Percentiles rank a stretch among this genome's conserved stretches.
Conservation (phyloP, 352 stramenopile genomes). For the Phytopythium litorale region DNA sequence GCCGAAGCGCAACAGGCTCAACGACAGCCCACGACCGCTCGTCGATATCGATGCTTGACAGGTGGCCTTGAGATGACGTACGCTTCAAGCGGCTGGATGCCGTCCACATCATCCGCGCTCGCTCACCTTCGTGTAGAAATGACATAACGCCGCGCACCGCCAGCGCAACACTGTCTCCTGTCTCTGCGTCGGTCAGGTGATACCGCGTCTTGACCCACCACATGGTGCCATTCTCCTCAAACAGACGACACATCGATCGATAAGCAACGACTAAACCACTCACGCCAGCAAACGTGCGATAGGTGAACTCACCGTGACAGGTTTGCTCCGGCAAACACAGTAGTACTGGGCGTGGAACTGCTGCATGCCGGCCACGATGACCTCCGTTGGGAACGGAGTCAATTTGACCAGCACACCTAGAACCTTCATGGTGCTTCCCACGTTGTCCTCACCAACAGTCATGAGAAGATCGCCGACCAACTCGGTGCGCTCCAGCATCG, state of each 20-base stretch:
- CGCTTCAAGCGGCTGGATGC: neutral
- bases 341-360: neutral
- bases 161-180: neutral
- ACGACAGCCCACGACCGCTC: neutral
- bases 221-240: neutral
- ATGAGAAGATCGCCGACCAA: neutral
- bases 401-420: neutral
- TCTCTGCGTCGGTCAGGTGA: neutral
- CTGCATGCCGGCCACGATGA: neutral
- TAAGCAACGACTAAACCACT: neutral
- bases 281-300: too few species aligned
- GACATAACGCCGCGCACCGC: neutral
- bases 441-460: too few species aligned
- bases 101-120: neutral
- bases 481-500: neutral
- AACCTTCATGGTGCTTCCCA: neutral
- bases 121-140: neutral
- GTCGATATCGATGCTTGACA: neutral
- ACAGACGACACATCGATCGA: neutral
- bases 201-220: neutral
- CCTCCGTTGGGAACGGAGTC: neutral
- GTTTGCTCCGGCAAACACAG: neutral
- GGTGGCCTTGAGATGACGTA: neutral
- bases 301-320: neutral
- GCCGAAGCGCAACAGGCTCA: neutral